Conservation (phyloP, 2,329 filamentous ascomycete species). For the Xylaria sp. region DNA sequence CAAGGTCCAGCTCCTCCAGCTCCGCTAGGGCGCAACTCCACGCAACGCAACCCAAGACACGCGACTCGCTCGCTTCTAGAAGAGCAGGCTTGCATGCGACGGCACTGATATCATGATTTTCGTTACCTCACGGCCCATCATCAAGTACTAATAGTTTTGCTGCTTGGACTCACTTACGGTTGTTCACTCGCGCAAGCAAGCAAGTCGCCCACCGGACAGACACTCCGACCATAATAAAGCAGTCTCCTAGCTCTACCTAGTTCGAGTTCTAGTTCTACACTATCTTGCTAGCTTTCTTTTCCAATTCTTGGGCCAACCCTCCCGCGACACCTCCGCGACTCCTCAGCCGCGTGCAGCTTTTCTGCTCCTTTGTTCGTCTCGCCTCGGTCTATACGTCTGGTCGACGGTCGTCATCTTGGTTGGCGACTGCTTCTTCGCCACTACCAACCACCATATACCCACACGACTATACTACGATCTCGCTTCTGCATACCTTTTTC, state of each 20-base stretch:
- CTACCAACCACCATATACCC: background rate
- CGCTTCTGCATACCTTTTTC: constrained; percentile 38
- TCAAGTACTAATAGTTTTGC: constrained; percentile 25
- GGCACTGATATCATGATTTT: background rate
- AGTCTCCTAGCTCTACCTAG: constrained; percentile 20
- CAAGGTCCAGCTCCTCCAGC: constrained; percentile 4
- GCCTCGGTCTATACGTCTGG: background rate
- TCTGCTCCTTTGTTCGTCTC: constrained; percentile 6
- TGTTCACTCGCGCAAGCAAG: constrained; percentile 12
- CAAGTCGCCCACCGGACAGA: background rate
- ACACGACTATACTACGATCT: constrained; percentile 18
- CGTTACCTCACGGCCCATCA: constrained; percentile 2
- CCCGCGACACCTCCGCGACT: background rate
- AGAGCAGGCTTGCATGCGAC: constrained; percentile 6
- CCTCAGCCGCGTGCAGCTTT: constrained; percentile 7
- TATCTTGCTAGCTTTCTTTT: constrained; percentile 14
- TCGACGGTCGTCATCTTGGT: background rate
- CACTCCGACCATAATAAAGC: background rate
- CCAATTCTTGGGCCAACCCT: constrained; percentile 5
- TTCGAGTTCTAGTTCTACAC: constrained; percentile 8
- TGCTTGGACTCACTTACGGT: background rate
- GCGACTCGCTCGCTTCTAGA: constrained; percentile 13
- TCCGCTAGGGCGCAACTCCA: constrained; percentile 13
- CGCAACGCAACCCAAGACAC: constrained; percentile 23
- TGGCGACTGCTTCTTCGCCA: constrained; percentile 16